These are phyloP conservation scores for Schwanniomyces polymorphus DNA, from an alignment of 805 yeast genomes.

Conservation along the genomic window DNA sequence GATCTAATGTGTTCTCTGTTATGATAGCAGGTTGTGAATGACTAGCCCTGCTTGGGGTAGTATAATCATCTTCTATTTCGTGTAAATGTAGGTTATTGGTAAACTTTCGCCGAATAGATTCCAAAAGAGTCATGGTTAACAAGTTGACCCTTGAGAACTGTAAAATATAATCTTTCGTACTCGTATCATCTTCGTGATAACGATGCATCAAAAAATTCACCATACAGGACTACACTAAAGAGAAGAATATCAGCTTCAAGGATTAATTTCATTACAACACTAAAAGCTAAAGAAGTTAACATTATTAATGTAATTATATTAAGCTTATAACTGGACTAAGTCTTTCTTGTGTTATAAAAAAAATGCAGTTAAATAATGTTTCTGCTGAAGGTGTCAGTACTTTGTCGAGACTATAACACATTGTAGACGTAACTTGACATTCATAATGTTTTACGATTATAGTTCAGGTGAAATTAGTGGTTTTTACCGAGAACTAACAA, in stretches of 20 bases:
- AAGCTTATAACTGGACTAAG: no score
- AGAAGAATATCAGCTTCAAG: background rate
- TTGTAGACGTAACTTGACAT: no score
- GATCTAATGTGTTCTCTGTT: background rate
- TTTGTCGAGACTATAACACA: no score
- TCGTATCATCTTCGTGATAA: background rate
- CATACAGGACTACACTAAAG: background rate
- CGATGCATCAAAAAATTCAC: background rate
- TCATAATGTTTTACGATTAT: no score
- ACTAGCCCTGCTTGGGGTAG: conserved; percentile 14
- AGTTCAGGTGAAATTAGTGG: no score
- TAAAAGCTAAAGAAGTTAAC: no score
- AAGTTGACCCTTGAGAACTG: background rate
- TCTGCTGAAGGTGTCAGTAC: no score
- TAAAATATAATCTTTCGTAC: background rate
- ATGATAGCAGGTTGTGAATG: background rate
- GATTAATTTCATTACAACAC: no score
- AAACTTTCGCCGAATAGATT: conserved; percentile 23
- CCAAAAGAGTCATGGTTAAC: conserved; percentile 19
- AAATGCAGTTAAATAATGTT: no score
- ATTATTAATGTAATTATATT: no score
- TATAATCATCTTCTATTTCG: conserved; percentile 33
- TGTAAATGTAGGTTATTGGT: conserved; percentile 26
- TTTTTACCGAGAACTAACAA: no score
- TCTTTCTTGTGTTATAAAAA: no score